Evolutionary conservation across 1,284 basidiomycete genomes (phyloP).

Genomic region (Ceratobasidium sp.): DNA sequence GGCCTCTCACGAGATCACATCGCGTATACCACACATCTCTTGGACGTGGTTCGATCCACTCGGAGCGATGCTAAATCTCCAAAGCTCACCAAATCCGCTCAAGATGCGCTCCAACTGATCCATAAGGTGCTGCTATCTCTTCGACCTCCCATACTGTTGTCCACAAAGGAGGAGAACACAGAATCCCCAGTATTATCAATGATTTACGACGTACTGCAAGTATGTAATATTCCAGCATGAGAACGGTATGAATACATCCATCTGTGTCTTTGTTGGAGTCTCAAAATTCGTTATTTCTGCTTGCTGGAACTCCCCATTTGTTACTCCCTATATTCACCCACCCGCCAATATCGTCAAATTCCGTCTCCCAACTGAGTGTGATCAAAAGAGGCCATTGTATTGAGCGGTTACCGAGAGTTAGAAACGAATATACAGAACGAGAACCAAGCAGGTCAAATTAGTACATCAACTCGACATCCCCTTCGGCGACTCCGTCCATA

Average conservation of each 20-base stretch:
- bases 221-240: not conserved
- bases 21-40: constrained; percentile 24
- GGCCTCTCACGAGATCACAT: constrained; percentile 38
- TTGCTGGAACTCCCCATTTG: not conserved
- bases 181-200: constrained; percentile 7
- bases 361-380: not conserved
- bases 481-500: constrained; percentile 88
- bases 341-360: not conserved
- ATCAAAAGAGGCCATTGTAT: not conserved
- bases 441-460: constrained; percentile 39
- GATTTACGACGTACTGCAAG: constrained; percentile 24
- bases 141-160: not conserved
- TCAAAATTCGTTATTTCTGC: no score
- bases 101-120: constrained; percentile 34
- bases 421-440: constrained; percentile 40
- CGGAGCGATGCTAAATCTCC: not conserved
- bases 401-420: constrained; percentile 21
- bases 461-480: constrained; percentile 67
- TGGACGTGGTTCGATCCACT: constrained; percentile 37
- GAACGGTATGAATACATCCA: not conserved
- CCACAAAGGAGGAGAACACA: constrained; percentile 2
- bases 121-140: not conserved
- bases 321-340: not conserved
- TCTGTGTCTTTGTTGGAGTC: not conserved
- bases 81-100: constrained; percentile 14